Evolutionary conservation across 352 stramenopile genomes (phyloP).

Genomic region (Phytopythium mirpurense): DNA sequence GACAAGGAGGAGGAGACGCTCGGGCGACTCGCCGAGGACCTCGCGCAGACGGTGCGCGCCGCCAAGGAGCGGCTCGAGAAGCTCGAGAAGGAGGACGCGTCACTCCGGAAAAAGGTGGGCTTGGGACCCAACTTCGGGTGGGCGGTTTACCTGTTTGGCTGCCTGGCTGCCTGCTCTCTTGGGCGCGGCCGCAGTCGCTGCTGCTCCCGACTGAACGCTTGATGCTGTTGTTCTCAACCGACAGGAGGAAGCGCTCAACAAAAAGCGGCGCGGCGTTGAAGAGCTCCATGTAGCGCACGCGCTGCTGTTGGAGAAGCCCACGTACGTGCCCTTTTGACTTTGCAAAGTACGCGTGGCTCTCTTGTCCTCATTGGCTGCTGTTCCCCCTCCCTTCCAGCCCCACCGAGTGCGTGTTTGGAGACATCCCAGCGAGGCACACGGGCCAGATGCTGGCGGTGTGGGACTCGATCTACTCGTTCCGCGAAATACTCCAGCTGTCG

Average conservation of each 20-base stretch:
- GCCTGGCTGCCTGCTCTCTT: too few species aligned
- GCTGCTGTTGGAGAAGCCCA: conserved; percentile 46
- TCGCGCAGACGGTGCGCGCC: conserved; percentile 65
- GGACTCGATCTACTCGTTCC: conserved; percentile 79
- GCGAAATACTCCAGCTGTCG: conserved; percentile 50
- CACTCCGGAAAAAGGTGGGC: conserved; percentile 54
- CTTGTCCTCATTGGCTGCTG: conserved; percentile 2
- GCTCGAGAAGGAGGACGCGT: conserved; percentile 80
- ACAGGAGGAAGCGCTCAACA: conserved; percentile 72
- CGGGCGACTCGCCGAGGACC: conserved; percentile 69
- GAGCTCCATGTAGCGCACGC: conserved; percentile 33
- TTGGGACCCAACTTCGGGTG: too few species aligned
- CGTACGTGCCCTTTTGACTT: conserved; percentile 27
- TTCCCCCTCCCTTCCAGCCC: conserved; percentile 22
- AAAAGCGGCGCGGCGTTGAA: conserved; percentile 64
- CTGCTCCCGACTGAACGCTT: too few species aligned
- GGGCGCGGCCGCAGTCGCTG: too few species aligned
- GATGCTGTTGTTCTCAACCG: too few species aligned
- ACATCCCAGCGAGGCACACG: conserved; percentile 37
- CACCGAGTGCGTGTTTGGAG: conserved; percentile 42
- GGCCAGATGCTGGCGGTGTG: conserved; percentile 64
- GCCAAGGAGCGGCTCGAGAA: conserved; percentile 84
- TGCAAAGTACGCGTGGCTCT: too few species aligned
- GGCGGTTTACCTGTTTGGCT: too few species aligned
- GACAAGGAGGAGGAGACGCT: conserved; percentile 87